These are phyloP conservation scores for Microbotryum silenes-acaulis DNA, from an alignment of 1,284 basidiomycete genomes.

Conservation along the genomic window DNA sequence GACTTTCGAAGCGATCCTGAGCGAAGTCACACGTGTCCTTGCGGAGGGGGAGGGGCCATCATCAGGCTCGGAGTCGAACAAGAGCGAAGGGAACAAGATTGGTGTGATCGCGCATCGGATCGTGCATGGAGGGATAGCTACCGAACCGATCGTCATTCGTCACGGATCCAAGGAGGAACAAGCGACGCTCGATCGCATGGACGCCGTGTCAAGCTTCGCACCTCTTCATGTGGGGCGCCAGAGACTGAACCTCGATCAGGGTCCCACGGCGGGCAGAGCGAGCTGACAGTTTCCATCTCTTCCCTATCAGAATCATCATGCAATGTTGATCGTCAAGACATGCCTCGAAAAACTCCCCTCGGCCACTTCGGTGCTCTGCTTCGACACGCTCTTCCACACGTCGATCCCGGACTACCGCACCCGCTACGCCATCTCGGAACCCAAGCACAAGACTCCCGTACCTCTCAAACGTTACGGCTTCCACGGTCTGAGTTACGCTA, in stretches of 20 bases:
- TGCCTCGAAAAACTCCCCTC: conserved; percentile 58
- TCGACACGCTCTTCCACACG: conserved; percentile 77
- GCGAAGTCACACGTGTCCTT: conserved; percentile 32
- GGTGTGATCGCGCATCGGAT: conserved; percentile 60
- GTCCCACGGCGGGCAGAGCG: background rate
- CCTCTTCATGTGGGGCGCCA: conserved; percentile 54
- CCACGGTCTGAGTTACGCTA: conserved; percentile 53
- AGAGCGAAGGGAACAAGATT: conserved; percentile 40
- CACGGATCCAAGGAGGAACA: conserved; percentile 42
- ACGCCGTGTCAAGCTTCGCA: conserved; percentile 58
- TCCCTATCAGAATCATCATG: conserved; percentile 43
- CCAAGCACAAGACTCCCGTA: conserved; percentile 52
- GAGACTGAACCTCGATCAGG: background rate
- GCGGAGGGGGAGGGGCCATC: background rate
- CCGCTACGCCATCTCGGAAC: conserved; percentile 64
- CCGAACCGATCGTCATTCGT: conserved; percentile 57
- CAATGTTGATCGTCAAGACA: conserved; percentile 50
- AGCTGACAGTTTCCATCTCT: background rate
- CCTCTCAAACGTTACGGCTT: conserved; percentile 72
- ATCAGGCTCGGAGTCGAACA: background rate
- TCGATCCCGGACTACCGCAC: conserved; percentile 64
- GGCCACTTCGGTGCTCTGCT: conserved; percentile 47
- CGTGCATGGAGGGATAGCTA: conserved; percentile 73
- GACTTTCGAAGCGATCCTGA: conserved; percentile 59
- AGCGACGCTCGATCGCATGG: conserved; percentile 59